Conservation (phyloP, 1,139 yeast genomes). For the Debaryomyces subglobosus region DNA sequence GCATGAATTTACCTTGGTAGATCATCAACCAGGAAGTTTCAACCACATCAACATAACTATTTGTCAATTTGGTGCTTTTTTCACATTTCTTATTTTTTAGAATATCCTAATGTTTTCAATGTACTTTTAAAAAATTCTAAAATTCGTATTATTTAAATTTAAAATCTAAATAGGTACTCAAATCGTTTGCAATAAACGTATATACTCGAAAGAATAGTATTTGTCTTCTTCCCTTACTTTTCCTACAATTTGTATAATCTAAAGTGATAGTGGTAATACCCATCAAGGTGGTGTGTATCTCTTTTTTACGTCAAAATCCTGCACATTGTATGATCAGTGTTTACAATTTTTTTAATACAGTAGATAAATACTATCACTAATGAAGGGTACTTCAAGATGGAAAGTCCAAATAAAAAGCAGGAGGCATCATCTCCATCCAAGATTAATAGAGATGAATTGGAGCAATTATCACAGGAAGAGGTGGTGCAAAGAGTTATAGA, state of each 20-base stretch:
- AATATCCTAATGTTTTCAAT: no score
- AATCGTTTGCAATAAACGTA: no score
- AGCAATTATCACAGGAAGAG: conserved; percentile 28
- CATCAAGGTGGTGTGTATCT: neutral
- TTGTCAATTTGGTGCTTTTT: no score
- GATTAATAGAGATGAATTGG: conserved; percentile 12
- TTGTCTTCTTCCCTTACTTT: no score
- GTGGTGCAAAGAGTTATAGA: conserved; percentile 34
- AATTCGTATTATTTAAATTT: no score
- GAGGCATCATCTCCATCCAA: neutral
- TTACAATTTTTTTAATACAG: neutral
- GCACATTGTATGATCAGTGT: neutral
- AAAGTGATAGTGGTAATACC: no score
- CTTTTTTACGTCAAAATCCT: neutral
- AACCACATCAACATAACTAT: no score
- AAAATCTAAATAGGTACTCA: no score
- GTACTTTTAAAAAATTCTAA: no score
- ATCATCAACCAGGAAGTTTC: neutral
- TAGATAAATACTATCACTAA: neutral
- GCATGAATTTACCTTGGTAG: neutral
- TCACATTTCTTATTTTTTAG: no score
- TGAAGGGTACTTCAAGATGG: neutral
- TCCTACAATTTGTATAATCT: no score
- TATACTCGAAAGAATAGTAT: no score
- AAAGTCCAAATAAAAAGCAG: neutral